phyloP scores from a whole-genome alignment of 2,329 filamentous ascomycete genomes.

The Verticillium longisporum region DNA sequence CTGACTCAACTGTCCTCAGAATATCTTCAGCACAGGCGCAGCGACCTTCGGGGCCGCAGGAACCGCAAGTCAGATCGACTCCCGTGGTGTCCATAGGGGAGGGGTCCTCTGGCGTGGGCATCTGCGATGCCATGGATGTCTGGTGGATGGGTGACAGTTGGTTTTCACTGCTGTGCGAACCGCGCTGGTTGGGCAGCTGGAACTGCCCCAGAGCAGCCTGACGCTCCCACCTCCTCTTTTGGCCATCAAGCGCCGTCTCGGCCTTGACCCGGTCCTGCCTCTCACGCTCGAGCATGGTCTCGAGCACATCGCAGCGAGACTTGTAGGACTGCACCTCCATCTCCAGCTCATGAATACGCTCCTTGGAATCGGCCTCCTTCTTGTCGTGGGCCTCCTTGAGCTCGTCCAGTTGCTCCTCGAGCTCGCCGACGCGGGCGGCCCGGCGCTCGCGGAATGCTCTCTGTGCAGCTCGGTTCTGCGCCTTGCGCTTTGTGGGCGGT shows the following conservation, averaged over 20 bases:
- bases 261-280: constrained; percentile 38
- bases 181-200: constrained; percentile 1
- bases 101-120: constrained; percentile 46
- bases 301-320: constrained; percentile 53
- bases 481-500: constrained; percentile 86
- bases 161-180: constrained; percentile 8
- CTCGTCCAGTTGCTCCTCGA: constrained; percentile 61
- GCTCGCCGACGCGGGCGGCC: constrained; percentile 73
- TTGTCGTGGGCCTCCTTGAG: constrained; percentile 51
- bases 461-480: constrained; percentile 89
- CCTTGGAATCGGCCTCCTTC: constrained; percentile 48
- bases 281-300: constrained; percentile 56
- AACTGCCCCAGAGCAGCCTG: constrained; percentile 10
- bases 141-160: constrained; percentile 21
- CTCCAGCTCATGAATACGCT: constrained; percentile 54
- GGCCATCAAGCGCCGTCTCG: constrained; percentile 30
- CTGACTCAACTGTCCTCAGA: constrained; percentile 40
- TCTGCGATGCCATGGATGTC: constrained; percentile 49
- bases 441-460: constrained; percentile 83
- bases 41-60: constrained; percentile 42
- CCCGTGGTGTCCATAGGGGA: constrained; percentile 22
- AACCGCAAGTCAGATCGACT: constrained; percentile 43
- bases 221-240: constrained; percentile 10
- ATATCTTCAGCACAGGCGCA: constrained; percentile 56
- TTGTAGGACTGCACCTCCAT: constrained; percentile 60